A percentile compares a stretch with the other conserved stretches of the same genome.
phyloP scores from a whole-genome alignment of 2,329 filamentous ascomycete species.

The Fusarium redolens region DNA sequence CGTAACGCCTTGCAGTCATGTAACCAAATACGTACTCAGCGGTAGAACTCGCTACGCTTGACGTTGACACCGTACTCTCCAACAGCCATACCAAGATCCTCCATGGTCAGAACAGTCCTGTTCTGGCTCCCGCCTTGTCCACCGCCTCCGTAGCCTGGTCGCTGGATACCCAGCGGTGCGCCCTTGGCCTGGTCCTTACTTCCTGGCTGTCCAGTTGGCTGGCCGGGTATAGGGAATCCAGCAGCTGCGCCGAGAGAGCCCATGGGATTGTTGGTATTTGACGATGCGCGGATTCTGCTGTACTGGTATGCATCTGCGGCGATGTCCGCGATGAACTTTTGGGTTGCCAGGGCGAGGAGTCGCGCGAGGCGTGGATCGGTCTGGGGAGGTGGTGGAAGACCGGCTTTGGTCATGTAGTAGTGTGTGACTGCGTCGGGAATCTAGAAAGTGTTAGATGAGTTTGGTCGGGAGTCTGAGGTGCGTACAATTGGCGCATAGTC shows the following conservation, averaged over 20 bases:
- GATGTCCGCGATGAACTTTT: slow-evolving; percentile 98
- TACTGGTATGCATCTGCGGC: slow-evolving; percentile 98
- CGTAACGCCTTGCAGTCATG: slow-evolving; percentile 39
- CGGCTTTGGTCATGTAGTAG: slow-evolving; percentile 97
- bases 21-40: slow-evolving; percentile 58
- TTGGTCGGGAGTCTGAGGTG: not conserved
- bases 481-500: slow-evolving; percentile 96
- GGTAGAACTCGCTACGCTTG: slow-evolving; percentile 96
- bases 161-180: slow-evolving; percentile 77
- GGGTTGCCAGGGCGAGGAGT: slow-evolving; percentile 94
- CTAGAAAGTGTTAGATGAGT: slow-evolving; percentile 48
- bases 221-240: slow-evolving; percentile 74
- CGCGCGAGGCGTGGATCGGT: slow-evolving; percentile 91
- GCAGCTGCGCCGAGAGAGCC: slow-evolving; percentile 82
- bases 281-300: slow-evolving; percentile 92
- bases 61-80: slow-evolving; percentile 98
- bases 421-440: slow-evolving; percentile 98
- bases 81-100: slow-evolving; percentile 97
- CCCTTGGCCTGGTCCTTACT: slow-evolving; percentile 68
- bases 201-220: slow-evolving; percentile 67
- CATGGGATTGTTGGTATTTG: slow-evolving; percentile 90
- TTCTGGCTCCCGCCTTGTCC: slow-evolving; percentile 91
- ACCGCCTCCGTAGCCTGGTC: slow-evolving; percentile 85
- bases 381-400: slow-evolving; percentile 90
- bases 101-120: slow-evolving; percentile 96